Percentiles rank a stretch among this genome's conserved stretches.
phyloP scores from a whole-genome alignment of 305 asterid genomes.

The Plantago coronopus region DNA sequence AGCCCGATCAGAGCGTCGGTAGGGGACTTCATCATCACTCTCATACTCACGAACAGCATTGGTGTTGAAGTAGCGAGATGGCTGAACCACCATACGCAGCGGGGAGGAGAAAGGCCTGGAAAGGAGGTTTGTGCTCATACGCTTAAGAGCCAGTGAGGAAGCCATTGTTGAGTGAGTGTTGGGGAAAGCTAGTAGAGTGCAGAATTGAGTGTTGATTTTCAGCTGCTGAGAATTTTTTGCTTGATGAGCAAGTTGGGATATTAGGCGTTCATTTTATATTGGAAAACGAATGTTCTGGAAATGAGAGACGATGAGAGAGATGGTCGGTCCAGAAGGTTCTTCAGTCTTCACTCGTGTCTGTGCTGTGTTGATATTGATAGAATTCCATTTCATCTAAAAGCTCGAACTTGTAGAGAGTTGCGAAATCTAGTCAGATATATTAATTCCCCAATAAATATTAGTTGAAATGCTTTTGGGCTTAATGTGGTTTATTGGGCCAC shows the following conservation, averaged over 20 bases:
- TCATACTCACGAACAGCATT: conserved; percentile 25
- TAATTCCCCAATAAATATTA: no score
- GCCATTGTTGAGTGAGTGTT: conserved; percentile 18
- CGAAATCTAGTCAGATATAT: no score
- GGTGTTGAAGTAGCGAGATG: conserved; percentile 15
- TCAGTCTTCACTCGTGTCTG: no score
- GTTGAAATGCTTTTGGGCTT: no score
- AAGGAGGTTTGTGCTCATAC: conserved; percentile 14
- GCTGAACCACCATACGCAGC: conserved; percentile 11
- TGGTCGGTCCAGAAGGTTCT: conserved; percentile 31
- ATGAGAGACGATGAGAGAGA: conserved; percentile 14
- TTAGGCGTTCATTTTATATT: background rate
- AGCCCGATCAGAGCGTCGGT: conserved; percentile 18
- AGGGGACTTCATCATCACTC: conserved; percentile 15
- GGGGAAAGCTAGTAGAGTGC: background rate
- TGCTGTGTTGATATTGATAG: no score
- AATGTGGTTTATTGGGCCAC: no score
- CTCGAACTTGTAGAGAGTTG: no score
- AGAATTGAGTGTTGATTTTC: background rate
- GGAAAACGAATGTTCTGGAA: conserved; percentile 4
- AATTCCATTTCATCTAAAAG: no score
- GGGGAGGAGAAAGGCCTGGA: conserved; percentile 2
- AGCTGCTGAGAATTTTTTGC: background rate
- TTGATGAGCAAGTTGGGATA: background rate
- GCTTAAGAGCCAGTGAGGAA: conserved; percentile 20